Conservation (phyloP, 163 green algal species). For the Volvox carteri region DNA sequence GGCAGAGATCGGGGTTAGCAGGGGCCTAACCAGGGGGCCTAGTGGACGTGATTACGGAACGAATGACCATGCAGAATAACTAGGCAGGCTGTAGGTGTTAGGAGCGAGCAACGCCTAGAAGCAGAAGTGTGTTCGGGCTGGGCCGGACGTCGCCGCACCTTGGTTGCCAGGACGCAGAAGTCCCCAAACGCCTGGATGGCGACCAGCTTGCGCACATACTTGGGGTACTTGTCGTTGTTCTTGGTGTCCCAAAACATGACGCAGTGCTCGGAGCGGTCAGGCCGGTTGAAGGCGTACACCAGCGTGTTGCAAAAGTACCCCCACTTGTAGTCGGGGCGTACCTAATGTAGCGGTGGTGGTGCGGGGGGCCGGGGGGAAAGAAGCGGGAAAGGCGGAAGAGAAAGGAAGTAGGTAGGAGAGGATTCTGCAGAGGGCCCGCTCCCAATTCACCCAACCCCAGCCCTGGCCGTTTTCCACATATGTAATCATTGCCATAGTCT, state of each 20-base stretch:
- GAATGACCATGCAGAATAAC: no score
- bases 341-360: constrained; percentile 8
- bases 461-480: no score
- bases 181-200: constrained; percentile 77
- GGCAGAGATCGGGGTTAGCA: no score
- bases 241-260: constrained; percentile 90
- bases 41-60: no score
- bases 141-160: constrained; percentile 50
- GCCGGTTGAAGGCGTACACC: constrained; percentile 84
- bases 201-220: constrained; percentile 84
- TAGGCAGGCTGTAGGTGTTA: no score
- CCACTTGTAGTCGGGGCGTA: constrained; percentile 71
- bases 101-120: no score
- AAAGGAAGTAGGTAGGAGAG: no score
- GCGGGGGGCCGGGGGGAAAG: neutral
- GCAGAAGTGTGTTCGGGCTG: no score
- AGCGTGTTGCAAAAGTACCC: constrained; percentile 84
- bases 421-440: no score
- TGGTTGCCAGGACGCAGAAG: constrained; percentile 83
- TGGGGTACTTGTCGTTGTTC: constrained; percentile 76
- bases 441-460: no score
- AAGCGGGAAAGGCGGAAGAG: neutral
- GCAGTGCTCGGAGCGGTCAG: constrained; percentile 79
- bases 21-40: no score
- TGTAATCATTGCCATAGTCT: no score